Evolutionary conservation across 23 red algal genomes (phyloP), one percentile per base, ranked within the genome.

Genomic region (Chondrus crispus): DNA sequence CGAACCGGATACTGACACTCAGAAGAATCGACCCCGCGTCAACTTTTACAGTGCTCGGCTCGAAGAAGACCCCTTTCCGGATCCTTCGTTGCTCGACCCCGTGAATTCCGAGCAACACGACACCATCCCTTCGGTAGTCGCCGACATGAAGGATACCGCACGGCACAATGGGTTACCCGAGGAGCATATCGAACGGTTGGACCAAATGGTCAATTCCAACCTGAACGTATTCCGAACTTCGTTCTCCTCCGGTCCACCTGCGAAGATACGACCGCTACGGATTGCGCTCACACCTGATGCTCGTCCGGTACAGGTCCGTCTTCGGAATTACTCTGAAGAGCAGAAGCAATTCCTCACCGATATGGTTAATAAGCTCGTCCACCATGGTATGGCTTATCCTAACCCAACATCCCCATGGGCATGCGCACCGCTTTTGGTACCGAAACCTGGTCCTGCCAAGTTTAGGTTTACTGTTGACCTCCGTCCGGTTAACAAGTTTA

Each of bases 401-500:
- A 60, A 52, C 5, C 4, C 78, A 37, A 82, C 78, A n/a, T 41
- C 9, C 40, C 78, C 45, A 24, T 82, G 45, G 47, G 47, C 47
- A 29, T 60, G 78, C 24, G 78, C 47, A 41, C 46, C 78, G 26
- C 46, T 57, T 7, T 4, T 82, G 4, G 78, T 82, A 7, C 78
- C 78, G 12, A 60, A 82, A 82, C 5, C 32, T 20, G 78, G 78
- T 36, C 78, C 78, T 20, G 78, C 45, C 5, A 60, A 60, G 28
- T 82, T 82, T 38, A 35, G 28, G 45, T 64, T 64, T 29, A 82
- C 26, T 10, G 47, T 82, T 45, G 78, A 82, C 28, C 24, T 62
- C 32, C 44, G 78, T 6, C 78, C 78, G 45, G 78, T 82, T 28
- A 82, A 63, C 45, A 37, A 76, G 39, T 76, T 46, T 76, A n/a